Conservation (phyloP, 306 rosid genomes). For the Cicer arietinum region DNA sequence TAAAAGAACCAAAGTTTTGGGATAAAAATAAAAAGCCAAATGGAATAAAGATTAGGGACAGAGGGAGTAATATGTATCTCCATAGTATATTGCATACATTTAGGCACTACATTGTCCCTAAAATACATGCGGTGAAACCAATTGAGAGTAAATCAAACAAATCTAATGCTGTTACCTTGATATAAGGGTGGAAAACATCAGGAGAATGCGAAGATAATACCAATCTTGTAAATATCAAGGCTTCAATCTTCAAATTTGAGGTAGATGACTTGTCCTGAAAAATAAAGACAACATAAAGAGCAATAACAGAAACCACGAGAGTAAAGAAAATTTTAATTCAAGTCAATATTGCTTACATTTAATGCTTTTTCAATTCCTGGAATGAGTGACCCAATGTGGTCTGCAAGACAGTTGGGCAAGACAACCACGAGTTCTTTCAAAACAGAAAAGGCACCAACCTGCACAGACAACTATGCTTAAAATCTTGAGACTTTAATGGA, state of each 20-base stretch:
- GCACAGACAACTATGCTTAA: slow-evolving; percentile 47
- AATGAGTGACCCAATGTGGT: slow-evolving; percentile 97
- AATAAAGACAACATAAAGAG: slow-evolving; percentile 39
- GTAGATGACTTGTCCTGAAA: slow-evolving; percentile 93
- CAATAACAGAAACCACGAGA: slow-evolving; percentile 10
- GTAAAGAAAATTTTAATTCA: slow-evolving; percentile 10
- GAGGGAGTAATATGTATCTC: slow-evolving; percentile 1
- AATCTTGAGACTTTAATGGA: slow-evolving; percentile 31
- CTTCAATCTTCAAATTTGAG: slow-evolving; percentile 98
- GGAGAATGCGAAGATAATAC: slow-evolving; percentile 94
- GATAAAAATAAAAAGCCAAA: no score
- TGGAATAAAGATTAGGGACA: no score
- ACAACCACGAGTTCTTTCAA: slow-evolving; percentile 97
- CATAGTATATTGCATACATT: slow-evolving; percentile 16
- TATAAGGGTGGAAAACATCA: slow-evolving; percentile 90
- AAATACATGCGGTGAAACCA: slow-evolving; percentile 15
- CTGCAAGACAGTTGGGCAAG: slow-evolving; percentile 97
- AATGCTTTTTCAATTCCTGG: slow-evolving; percentile 98
- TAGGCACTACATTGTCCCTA: slow-evolving; percentile 19
- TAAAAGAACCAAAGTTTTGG: no score
- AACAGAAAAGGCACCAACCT: slow-evolving; percentile 99
- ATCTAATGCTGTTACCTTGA: slow-evolving; percentile 62
- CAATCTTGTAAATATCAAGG: slow-evolving; percentile 87
- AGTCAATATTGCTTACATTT: slow-evolving; percentile 63
- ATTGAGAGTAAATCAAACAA: slow-evolving; percentile 24